Base-by-base conservation (phyloP, 805 yeast species). In the Wickerhamomyces pijperi region DNA sequence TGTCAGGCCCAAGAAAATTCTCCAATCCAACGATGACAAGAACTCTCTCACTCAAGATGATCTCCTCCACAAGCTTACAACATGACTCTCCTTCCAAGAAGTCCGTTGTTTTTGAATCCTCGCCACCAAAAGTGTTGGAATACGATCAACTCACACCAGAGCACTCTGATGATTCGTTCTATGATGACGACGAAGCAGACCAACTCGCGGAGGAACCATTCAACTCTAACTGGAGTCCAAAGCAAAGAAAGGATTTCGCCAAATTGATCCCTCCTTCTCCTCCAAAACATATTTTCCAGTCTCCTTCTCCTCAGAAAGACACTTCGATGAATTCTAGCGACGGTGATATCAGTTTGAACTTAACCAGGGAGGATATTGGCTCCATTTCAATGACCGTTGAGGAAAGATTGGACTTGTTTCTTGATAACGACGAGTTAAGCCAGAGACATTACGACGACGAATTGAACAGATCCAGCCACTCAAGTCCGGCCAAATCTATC, bases 371-470 rank as follows among this genome's bases (percentile, higher is more conserved):
- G 16, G 56, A 59, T 1, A 35, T 61, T 5, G 36, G 40, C 14
- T 40, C 42, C 14, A 45, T 43, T 41, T 48, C 49, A 42, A 60
- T 50, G 52, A 58, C 56, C 36, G 51, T 71, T 32, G 66, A 66
- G 43, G 68, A 71, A 43, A 69, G 66, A 47, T 54, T 72, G 40
- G 69, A 67, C 40, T 56, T 70, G 2, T 67, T 63, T 34, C 53
- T 71, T 14, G 55, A 56, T 23, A 43, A 46, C 13, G 44, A 48
- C 19, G 51, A 49, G 2, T 39, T 53, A 2, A 42, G 55, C 8
- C 41, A 45, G 39, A 43, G 46, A 39, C 48, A 51, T 19, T 51
- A 44, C 31, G 38, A 49, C 33, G 53, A 48, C 42, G 56, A 50
- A 36, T 39, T 45, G 17, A 39, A 40, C 32, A 47, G 42, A 37